Evolutionary conservation across 768 basidiomycete species (phyloP).

Genomic region (Suillus ampliporus): DNA sequence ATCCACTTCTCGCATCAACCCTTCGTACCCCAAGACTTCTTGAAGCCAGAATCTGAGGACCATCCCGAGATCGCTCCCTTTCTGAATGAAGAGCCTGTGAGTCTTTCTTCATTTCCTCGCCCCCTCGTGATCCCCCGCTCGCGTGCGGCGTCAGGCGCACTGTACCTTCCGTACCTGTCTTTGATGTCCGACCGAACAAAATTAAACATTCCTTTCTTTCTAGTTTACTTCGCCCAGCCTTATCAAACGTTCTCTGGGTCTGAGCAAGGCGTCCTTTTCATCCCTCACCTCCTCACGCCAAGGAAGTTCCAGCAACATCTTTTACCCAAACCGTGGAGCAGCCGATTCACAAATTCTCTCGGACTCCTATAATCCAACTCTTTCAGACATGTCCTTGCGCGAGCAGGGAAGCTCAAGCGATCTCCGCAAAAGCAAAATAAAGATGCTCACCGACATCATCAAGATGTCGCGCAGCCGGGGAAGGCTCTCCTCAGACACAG

Average conservation of each 20-base stretch:
- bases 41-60: conserved; percentile 1
- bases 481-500: conserved; percentile 41
- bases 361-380: conserved; percentile 36
- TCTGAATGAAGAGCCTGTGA: conserved; percentile 12
- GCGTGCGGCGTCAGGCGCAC: neutral
- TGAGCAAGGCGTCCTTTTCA: conserved; percentile 39
- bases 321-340: conserved; percentile 27
- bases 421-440: conserved; percentile 38
- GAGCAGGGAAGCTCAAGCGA: conserved; percentile 52
- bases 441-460: conserved; percentile 44
- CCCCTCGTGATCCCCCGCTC: conserved; percentile 7
- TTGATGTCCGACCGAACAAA: neutral
- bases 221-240: conserved; percentile 16
- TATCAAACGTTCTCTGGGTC: conserved; percentile 28
- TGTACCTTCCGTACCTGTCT: conserved; percentile 5
- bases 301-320: conserved; percentile 38
- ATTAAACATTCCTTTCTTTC: conserved; percentile 9
- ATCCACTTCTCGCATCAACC: conserved; percentile 8
- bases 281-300: conserved; percentile 43
- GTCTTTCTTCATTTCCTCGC: neutral
- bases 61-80: conserved; percentile 15
- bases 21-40: conserved; percentile 1
- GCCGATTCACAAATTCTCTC: conserved; percentile 36
- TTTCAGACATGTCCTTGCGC: conserved; percentile 40
- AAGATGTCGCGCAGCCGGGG: conserved; percentile 44